Evolutionary conservation across 768 basidiomycete species (phyloP).

Genomic region (Leccinum boreale): DNA sequence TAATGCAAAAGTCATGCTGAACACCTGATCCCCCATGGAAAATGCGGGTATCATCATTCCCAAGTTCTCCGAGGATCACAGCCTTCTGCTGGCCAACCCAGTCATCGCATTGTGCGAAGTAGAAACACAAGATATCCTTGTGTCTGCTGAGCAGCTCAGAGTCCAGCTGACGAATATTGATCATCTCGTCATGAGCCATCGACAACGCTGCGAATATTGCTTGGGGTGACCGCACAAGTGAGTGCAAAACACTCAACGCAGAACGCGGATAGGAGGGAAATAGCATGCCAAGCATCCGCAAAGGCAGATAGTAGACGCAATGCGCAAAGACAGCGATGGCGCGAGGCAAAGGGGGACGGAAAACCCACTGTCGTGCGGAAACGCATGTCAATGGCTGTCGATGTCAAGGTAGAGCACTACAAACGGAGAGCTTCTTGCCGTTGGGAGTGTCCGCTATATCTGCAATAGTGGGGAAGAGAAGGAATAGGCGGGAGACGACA

Average conservation of each 20-base stretch:
- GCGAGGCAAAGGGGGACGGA: conserved; percentile 43
- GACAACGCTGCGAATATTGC: conserved; percentile 51
- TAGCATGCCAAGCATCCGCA: conserved; percentile 43
- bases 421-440: conserved; percentile 54
- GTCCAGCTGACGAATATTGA: conserved; percentile 52
- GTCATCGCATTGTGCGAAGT: conserved; percentile 60
- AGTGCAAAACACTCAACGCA: conserved; percentile 44
- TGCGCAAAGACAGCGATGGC: conserved; percentile 45
- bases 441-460: conserved; percentile 65
- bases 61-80: conserved; percentile 40
- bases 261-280: conserved; percentile 49
- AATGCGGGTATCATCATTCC: conserved; percentile 35
- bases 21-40: conserved; percentile 46
- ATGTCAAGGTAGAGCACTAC: conserved; percentile 20
- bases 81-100: conserved; percentile 66
- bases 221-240: conserved; percentile 49
- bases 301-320: conserved; percentile 34
- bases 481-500: conserved; percentile 42
- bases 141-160: conserved; percentile 37
- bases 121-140: conserved; percentile 44
- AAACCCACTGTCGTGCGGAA: conserved; percentile 39
- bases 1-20: conserved; percentile 74
- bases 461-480: conserved; percentile 70
- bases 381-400: not conserved
- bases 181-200: conserved; percentile 73